Evolutionary conservation across 768 basidiomycete genomes (phyloP), one percentile per base, ranked within the genome.

Genomic region (Xanthoconium stramineum): DNA sequence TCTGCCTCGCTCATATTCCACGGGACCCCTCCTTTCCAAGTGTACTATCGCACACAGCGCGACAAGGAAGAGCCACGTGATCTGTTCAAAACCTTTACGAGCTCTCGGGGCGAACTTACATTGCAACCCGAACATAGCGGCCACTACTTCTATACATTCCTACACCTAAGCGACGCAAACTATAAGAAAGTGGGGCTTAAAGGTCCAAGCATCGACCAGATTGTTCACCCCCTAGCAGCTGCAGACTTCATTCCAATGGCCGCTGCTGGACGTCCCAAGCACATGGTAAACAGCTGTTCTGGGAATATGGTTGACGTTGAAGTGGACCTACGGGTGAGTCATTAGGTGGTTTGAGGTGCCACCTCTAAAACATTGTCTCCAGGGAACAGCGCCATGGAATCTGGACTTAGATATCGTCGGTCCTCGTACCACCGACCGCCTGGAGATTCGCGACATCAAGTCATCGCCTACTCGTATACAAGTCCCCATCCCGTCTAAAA

Each of bases 381-480:
- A 94, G 89, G 97, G 97, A 47, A 89, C 86, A 5, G 84, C 90
- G 5, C 96, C 97, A 2, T 96, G 95, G 89, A 90, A 83, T 63
- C 67, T 98, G 30, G 89, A 90, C 46, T 75, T 95, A 24, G 89
- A 93, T 63, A 75, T 93, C 13, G 87, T 91, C 38, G 89, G 89
- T 6, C 85, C 88, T 5, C 81, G 81, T 51, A 80, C 77, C 36
- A 82, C 88, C 1, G 85, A 90, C 58, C 79, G 76, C 12, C 58
- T 90, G 17, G 72, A 73, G 17, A 74, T 90, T 57, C 65, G 74
- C 30, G 80, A 78, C 20, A 85, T 94, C 47, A 75, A 80, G 43
- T 76, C 77, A 0, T 66, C 81, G 5, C 78, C 78, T 59, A 81
- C 83, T 55, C 82, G 75, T 0, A 65, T 93, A 44, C 74, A 80